A percentile compares a stretch with the other conserved stretches of the same genome.
phyloP scores from a whole-genome alignment of 1,284 basidiomycete genomes.

The Austroboletus niveus region DNA sequence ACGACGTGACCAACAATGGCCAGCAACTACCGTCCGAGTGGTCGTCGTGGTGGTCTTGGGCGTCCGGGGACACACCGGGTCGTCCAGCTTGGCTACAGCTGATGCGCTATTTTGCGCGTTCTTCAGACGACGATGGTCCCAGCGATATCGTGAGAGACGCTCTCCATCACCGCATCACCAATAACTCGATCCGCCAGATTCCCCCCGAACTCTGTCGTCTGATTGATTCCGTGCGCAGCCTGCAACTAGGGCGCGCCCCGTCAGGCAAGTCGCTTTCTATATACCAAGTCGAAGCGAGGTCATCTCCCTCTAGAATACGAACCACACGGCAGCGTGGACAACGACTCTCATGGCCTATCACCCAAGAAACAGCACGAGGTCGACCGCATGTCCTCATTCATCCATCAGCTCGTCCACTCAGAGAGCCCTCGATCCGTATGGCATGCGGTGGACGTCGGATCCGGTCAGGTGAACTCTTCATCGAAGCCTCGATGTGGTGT shows the following conservation, averaged over 20 bases:
- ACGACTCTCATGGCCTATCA: constrained; percentile 43
- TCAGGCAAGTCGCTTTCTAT: constrained; percentile 9
- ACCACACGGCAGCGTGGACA: background rate
- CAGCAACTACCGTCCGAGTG: constrained; percentile 16
- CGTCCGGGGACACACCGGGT: constrained; percentile 7
- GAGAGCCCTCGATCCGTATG: constrained; percentile 17
- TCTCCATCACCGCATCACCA: background rate
- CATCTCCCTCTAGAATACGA: constrained; percentile 11
- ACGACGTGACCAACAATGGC: constrained; percentile 20
- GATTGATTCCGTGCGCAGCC: constrained; percentile 23
- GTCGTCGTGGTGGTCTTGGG: constrained; percentile 33
- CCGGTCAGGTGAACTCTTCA: constrained; percentile 46
- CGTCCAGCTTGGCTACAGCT: constrained; percentile 28
- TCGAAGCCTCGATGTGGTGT: background rate
- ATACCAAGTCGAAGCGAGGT: background rate
- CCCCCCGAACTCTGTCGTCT: constrained; percentile 24
- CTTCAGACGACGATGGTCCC: constrained; percentile 7
- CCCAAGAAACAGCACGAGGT: constrained; percentile 58
- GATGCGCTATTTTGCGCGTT: constrained; percentile 25
- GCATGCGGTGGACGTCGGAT: constrained; percentile 51
- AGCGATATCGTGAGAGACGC: constrained; percentile 16
- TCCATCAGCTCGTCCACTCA: constrained; percentile 27
- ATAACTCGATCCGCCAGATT: constrained; percentile 17
- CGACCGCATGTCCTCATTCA: constrained; percentile 42
- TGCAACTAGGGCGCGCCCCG: constrained; percentile 28